phyloP scores from a whole-genome alignment of 257 asterid genomes.

The Forsythia suspensa region DNA sequence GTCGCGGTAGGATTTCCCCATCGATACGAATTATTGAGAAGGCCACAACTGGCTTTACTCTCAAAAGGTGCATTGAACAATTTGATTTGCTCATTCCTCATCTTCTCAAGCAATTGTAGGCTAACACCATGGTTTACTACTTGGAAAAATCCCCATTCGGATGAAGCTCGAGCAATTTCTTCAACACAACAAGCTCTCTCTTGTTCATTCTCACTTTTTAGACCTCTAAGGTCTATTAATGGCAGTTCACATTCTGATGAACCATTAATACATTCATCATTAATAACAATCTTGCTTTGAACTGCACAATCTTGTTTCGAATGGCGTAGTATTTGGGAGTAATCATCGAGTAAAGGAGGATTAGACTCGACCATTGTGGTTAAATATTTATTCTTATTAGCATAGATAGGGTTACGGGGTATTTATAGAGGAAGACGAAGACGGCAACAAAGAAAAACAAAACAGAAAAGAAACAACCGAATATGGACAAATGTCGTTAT shows the following conservation, averaged over 20 bases:
- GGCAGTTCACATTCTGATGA: constrained; percentile 38
- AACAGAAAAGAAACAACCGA: neutral
- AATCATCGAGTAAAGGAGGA: constrained; percentile 34
- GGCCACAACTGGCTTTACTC: constrained; percentile 46
- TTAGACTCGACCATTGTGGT: constrained; percentile 20
- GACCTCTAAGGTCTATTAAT: constrained; percentile 36
- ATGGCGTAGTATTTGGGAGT: constrained; percentile 1
- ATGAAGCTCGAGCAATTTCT: constrained; percentile 46
- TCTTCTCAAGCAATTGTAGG: constrained; percentile 28
- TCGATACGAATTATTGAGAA: constrained; percentile 59
- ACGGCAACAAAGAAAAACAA: constrained; percentile 2
- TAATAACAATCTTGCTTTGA: neutral
- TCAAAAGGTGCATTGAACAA: constrained; percentile 50
- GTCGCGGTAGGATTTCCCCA: constrained; percentile 66
- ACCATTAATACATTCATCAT: neutral
- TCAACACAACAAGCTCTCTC: constrained; percentile 31
- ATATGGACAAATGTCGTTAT: constrained; percentile 28
- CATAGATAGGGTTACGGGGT: neutral
- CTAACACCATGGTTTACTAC: constrained; percentile 67
- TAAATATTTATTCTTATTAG: too few species aligned
- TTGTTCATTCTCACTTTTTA: constrained; percentile 23
- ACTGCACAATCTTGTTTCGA: neutral
- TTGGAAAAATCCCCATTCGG: constrained; percentile 79
- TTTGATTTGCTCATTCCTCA: constrained; percentile 53
- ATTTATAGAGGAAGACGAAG: constrained; percentile 18